These are phyloP conservation scores for Mimosa bimucronata DNA, from an alignment of 306 rosid genomes.

Conservation along the genomic window DNA sequence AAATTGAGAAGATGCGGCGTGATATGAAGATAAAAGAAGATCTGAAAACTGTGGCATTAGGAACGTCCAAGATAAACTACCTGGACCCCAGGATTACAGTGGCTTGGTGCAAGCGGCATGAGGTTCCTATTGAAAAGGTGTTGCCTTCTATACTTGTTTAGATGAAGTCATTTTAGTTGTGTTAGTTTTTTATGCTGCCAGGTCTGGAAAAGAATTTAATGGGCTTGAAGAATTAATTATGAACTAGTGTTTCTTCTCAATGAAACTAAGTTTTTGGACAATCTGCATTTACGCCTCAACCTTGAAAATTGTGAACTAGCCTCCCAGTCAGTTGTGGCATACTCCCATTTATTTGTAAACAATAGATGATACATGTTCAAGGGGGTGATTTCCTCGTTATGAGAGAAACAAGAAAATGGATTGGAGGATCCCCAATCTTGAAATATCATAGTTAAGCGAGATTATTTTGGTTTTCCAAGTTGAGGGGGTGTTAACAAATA, in stretches of 20 bases:
- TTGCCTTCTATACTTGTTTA: slow-evolving; percentile 23
- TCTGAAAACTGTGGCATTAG: slow-evolving; percentile 90
- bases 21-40: slow-evolving; percentile 93
- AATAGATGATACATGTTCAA: background rate
- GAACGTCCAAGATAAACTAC: slow-evolving; percentile 95
- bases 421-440: background rate
- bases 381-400: background rate
- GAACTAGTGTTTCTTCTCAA: background rate
- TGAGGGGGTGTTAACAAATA: background rate
- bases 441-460: background rate
- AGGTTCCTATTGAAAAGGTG: slow-evolving; percentile 97
- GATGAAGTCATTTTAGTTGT: slow-evolving; percentile 13
- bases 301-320: background rate
- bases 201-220: background rate
- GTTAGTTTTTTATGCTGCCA: slow-evolving; percentile 8
- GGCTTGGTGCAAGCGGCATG: slow-evolving; percentile 99
- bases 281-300: background rate
- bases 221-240: background rate
- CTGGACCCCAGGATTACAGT: slow-evolving; percentile 98
- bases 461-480: background rate
- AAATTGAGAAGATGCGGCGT: slow-evolving; percentile 75
- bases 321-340: background rate
- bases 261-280: background rate
- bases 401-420: background rate
- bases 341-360: background rate